A percentile compares a stretch with the other conserved stretches of the same genome.
Conservation (phyloP, 2,329 filamentous ascomycete genomes). For the Metarhizium guizhouense region DNA sequence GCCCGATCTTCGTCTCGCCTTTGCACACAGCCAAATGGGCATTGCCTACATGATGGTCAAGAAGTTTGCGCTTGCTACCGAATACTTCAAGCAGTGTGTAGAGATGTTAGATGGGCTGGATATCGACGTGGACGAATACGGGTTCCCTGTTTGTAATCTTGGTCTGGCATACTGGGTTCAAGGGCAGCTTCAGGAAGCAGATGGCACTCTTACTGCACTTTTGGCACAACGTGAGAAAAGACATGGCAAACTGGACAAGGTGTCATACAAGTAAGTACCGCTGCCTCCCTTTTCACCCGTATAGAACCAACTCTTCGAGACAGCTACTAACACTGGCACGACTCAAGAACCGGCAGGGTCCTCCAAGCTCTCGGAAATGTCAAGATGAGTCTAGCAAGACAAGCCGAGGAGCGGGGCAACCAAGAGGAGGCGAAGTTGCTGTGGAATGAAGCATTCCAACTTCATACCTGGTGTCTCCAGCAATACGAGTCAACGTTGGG, state of each 20-base stretch:
- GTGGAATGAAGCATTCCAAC: not conserved
- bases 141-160: not conserved
- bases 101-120: not conserved
- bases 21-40: slow-evolving; percentile 1
- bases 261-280: not conserved
- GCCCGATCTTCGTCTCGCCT: not conserved
- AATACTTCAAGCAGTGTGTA: not conserved
- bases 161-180: not conserved
- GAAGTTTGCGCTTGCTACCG: not conserved
- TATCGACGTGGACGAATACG: not conserved
- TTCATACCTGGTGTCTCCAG: not conserved
- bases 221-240: not conserved
- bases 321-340: not conserved
- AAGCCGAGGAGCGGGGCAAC: not conserved
- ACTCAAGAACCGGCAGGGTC: not conserved
- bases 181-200: not conserved
- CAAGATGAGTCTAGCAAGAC: not conserved
- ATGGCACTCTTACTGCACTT: not conserved
- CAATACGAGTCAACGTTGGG: not conserved
- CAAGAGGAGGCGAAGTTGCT: not conserved
- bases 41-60: slow-evolving; percentile 2
- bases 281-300: no score
- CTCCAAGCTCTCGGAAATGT: not conserved
- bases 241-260: not conserved
- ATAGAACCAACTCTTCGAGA: not conserved